Evolutionary conservation across 2,329 filamentous ascomycete genomes (phyloP).

Genomic region (Sporothrix dimorphospora): DNA sequence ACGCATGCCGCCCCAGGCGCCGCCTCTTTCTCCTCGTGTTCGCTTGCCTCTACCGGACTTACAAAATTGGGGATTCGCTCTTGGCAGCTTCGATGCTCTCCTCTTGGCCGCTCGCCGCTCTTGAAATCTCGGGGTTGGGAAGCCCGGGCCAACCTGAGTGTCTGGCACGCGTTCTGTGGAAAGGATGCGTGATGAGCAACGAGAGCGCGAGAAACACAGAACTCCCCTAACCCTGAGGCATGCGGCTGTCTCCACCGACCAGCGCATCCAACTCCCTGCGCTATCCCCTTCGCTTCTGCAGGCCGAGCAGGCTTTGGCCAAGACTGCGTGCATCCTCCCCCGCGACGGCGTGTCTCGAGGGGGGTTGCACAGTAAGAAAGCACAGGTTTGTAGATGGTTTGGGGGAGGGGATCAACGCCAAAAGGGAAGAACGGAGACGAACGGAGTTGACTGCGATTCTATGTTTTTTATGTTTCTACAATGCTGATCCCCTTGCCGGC

Average conservation of each 20-base stretch:
- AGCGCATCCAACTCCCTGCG: constrained; percentile 1
- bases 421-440: no score
- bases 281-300: constrained; percentile 14
- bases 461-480: not conserved
- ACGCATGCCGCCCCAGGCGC: not conserved
- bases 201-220: not conserved
- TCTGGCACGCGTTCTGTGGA: not conserved
- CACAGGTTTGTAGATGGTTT: not conserved
- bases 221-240: not conserved
- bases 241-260: constrained; percentile 7
- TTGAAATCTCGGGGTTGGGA: not conserved
- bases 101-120: not conserved
- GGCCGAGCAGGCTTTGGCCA: not conserved
- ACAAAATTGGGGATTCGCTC: not conserved
- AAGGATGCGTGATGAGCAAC: not conserved
- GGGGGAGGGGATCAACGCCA: not conserved
- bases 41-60: not conserved
- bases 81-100: not conserved
- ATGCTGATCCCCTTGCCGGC: not conserved
- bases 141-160: not conserved
- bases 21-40: not conserved
- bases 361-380: not conserved
- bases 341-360: not conserved
- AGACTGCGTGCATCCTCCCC: not conserved
- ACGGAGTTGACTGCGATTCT: not conserved